Conservation (phyloP, 2,329 filamentous ascomycete species). For the Colletotrichum sidae region DNA sequence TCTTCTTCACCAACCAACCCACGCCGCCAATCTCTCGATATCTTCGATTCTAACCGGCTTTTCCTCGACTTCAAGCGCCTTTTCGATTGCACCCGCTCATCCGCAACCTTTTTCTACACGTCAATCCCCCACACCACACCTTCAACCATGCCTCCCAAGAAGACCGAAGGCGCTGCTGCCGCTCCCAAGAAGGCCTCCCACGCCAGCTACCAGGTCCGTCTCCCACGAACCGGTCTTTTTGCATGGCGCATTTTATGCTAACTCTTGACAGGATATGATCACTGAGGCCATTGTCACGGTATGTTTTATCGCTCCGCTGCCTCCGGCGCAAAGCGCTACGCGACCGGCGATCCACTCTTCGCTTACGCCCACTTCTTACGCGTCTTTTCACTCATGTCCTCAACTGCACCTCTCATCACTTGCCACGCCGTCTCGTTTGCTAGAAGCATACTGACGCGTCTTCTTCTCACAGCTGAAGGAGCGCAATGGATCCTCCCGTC, state of each 20-base stretch:
- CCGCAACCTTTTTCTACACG: conserved; percentile 36
- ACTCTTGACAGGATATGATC: conserved; percentile 68
- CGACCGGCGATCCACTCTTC: conserved; percentile 8
- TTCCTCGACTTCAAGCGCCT: conserved; percentile 34
- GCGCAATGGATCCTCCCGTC: conserved; percentile 71
- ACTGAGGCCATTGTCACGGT: conserved; percentile 71
- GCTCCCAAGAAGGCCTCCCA: conserved; percentile 58
- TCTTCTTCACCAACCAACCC: conserved; percentile 42
- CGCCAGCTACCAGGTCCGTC: conserved; percentile 69
- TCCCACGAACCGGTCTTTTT: conserved; percentile 33
- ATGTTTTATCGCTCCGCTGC: conserved; percentile 53
- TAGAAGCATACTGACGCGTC: conserved; percentile 53
- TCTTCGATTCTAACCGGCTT: conserved; percentile 43
- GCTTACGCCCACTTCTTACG: neutral
- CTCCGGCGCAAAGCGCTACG: conserved; percentile 51
- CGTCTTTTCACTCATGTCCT: conserved; percentile 30
- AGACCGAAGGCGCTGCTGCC: conserved; percentile 54
- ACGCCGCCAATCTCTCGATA: conserved; percentile 38
- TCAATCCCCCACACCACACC: conserved; percentile 40
- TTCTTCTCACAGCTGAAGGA: conserved; percentile 66
- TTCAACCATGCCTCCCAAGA: conserved; percentile 70
- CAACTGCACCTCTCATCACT: conserved; percentile 31
- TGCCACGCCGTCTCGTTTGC: conserved; percentile 29
- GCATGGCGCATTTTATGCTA: conserved; percentile 45
- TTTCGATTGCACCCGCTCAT: conserved; percentile 37